Evolutionary conservation across 1,284 basidiomycete genomes (phyloP), one percentile per base, ranked within the genome.

Genomic region (Leccinum griseonigrum): DNA sequence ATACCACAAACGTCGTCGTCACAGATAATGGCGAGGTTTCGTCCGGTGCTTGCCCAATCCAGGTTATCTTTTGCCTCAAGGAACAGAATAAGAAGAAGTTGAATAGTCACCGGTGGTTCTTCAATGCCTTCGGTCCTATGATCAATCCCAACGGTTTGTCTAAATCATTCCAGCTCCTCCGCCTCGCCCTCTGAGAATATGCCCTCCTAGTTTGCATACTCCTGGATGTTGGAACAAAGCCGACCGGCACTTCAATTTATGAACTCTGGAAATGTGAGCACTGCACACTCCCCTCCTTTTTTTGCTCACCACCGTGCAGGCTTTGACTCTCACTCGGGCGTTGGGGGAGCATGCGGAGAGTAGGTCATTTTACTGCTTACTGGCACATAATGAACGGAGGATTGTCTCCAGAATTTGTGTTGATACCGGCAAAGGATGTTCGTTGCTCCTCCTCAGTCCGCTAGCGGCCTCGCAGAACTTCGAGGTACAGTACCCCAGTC

Each of bases 21-120:
- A 88, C 92, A 9, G 87, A 89, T 43, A 83, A 83, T n/a, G 95
- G 95, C 61, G 94, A 96, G 74, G 90, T 95, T 22, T 88, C 91
- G 1, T 85, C 87, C 61, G 88, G 92, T 14, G 79, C 86, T 1
- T 92, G 93, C 63, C 95, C 95, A 0, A 85, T 97, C n/a, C 95
- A 97, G 77, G 81, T 97, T 66, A 75, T 97, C 54, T 97, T 97
- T 80, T 97, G 94, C 71, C 79, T 97, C 68, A 97, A 97, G 77
- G 95, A 96, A 74, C 90, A 94, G 77, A 97, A 97, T 81, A 93
- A 95, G 85, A 96, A 95, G 83, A 96, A 96, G 73, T 78, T 95
- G 64, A 95, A 95, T 79, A 91, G 87, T 71, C 93, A 95, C 71
- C 86, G 96, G 51, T 98, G 96, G 96, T 95, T 98, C 78, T 98